Percentiles rank a stretch among this genome's conserved stretches.
Conservation (phyloP, 2,329 filamentous ascomycete species). For the Paecilomyces dactylethromorphus region DNA sequence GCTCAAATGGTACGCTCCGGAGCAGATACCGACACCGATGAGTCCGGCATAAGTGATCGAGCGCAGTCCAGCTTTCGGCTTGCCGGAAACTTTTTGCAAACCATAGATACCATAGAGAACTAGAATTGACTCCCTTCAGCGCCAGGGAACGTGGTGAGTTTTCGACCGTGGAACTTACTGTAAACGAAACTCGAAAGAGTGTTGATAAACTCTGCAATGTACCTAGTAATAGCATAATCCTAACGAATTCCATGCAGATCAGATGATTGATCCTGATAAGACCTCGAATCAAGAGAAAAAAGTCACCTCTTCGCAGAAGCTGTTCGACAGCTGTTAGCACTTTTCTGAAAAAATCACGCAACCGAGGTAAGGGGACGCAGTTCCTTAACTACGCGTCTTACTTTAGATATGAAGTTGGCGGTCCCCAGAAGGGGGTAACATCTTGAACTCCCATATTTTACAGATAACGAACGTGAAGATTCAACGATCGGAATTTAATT, state of each 20-base stretch:
- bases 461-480: background rate
- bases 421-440: background rate
- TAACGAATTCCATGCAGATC: slow-evolving; percentile 3
- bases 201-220: slow-evolving; percentile 42
- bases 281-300: background rate
- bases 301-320: background rate
- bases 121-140: slow-evolving; percentile 7
- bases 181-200: slow-evolving; percentile 33
- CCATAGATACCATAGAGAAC: slow-evolving; percentile 36
- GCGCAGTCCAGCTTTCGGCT: slow-evolving; percentile 17
- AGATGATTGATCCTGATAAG: background rate
- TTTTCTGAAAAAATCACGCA: background rate
- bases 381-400: background rate
- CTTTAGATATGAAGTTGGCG: background rate
- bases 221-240: slow-evolving; percentile 38
- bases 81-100: slow-evolving; percentile 17
- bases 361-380: background rate
- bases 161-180: slow-evolving; percentile 18
- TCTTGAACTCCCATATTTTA: background rate
- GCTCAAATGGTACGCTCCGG: slow-evolving; percentile 1
- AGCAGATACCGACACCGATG: slow-evolving; percentile 14
- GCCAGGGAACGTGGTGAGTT: background rate
- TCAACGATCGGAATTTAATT: background rate
- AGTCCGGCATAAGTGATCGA: slow-evolving; percentile 32
- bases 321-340: background rate